phyloP scores from a whole-genome alignment of 441 rosid species.

The Erodium moschatum region DNA sequence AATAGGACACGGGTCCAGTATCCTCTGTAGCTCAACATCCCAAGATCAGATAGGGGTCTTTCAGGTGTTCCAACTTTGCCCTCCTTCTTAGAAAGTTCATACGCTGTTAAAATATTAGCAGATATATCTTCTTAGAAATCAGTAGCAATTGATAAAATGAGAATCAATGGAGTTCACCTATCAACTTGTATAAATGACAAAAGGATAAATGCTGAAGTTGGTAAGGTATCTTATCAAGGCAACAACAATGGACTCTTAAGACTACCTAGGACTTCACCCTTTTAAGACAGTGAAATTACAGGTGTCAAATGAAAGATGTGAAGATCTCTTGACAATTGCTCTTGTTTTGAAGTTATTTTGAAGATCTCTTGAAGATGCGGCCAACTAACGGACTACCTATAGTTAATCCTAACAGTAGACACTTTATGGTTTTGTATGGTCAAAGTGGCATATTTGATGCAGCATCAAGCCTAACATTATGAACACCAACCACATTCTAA shows the following conservation, averaged over 20 bases:
- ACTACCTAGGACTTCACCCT: not conserved
- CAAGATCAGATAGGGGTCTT: constrained; percentile 95
- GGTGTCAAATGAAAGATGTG: not conserved
- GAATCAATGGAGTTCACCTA: constrained; percentile 1
- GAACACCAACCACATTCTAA: not conserved
- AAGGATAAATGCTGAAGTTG: not conserved
- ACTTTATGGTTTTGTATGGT: no score
- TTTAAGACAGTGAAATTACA: not conserved
- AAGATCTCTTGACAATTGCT: not conserved
- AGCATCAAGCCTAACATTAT: no score
- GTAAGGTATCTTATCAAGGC: not conserved
- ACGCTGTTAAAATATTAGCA: constrained; percentile 42
- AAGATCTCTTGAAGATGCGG: no score
- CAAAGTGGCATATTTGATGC: no score
- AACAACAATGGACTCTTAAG: not conserved
- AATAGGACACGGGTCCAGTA: constrained; percentile 92
- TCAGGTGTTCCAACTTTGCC: constrained; percentile 98
- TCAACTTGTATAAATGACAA: not conserved
- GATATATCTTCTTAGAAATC: not conserved
- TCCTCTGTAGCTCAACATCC: constrained; percentile 88
- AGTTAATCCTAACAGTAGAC: not conserved
- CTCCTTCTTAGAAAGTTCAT: constrained; percentile 97
- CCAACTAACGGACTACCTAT: not conserved
- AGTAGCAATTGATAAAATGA: not conserved
- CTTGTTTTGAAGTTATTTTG: no score